Evolutionary conservation across 768 basidiomycete species (phyloP), one percentile per base, ranked within the genome.

Genomic region (Scleroderma citrinum): DNA sequence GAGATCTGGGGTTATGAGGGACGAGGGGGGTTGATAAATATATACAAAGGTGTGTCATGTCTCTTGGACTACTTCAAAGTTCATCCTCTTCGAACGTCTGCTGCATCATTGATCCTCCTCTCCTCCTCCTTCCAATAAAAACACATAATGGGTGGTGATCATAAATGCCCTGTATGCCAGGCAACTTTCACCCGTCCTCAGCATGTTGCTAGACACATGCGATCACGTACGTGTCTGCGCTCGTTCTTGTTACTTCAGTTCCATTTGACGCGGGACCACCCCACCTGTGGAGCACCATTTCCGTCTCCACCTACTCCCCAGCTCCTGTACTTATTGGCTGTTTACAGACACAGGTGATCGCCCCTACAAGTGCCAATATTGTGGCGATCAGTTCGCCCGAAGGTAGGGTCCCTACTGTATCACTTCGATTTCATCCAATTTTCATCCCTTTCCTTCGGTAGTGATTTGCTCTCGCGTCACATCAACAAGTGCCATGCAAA

Each of bases 181-280:
- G 85, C 90, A 0, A 90, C 88, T 0, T 92, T 92, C 56, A 92
- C 90, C 20, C 77, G 89, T 46, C 89, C 89, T 24, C 89, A 92
- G 60, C 89, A 92, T 80, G 90, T 92, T 41, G 87, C 87, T 1
- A 72, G 89, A 44, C 90, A 91, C 68, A 91, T 92, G 88, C 82
- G 89, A 66, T 90, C 87, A 57, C 89, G 87, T 91, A 71, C 70
- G 87, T 82, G n/a, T n/a, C n/a, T n/a, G n/a, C n/a, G n/a, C n/a
- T n/a, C n/a, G n/a, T 41, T 32, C 19, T 23, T 17, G 12, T 29
- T 29, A 6, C 10, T 29, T 17, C 12, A 30, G 41, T 43, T 44
- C 42, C 49, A 32, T 50, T 45, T 54, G 39, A 54, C 53, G 24
- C 41, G 50, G 19, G 34, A 26, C n/a, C 40, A 43, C 26, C 26